Conservation (phyloP, 805 yeast species). For the Yamadazyma kitorensis region DNA sequence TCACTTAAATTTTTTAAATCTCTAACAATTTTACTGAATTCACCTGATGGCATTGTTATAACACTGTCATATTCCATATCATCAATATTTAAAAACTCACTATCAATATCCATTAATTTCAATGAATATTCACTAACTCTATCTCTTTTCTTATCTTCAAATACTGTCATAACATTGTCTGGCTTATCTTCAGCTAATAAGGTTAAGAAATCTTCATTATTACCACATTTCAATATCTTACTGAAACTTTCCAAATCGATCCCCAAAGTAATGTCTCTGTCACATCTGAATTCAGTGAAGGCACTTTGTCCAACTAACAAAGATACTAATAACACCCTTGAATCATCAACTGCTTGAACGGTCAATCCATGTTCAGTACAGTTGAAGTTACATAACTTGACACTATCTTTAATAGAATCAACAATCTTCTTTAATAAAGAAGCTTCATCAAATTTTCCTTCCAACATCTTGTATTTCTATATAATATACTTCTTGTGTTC, state of each 20-base stretch:
- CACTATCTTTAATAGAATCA: constrained; percentile 93
- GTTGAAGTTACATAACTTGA: constrained; percentile 92
- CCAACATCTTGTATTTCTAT: constrained; percentile 82
- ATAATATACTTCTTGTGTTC: neutral
- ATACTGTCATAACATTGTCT: constrained; percentile 72
- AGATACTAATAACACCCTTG: constrained; percentile 90
- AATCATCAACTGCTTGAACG: constrained; percentile 96
- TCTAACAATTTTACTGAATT: constrained; percentile 84
- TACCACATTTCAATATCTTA: constrained; percentile 88
- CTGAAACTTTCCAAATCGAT: constrained; percentile 83
- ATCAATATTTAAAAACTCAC: constrained; percentile 89
- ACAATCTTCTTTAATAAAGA: constrained; percentile 85
- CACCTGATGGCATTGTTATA: constrained; percentile 81
- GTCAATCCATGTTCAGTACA: constrained; percentile 94
- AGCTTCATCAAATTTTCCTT: constrained; percentile 95
- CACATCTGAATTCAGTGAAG: constrained; percentile 91
- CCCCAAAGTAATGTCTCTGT: constrained; percentile 88
- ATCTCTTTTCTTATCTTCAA: constrained; percentile 89
- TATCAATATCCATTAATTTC: constrained; percentile 94
- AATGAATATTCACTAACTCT: constrained; percentile 88
- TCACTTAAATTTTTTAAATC: constrained; percentile 87
- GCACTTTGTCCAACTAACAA: constrained; percentile 84
- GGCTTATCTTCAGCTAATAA: constrained; percentile 87
- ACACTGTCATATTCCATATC: constrained; percentile 89
- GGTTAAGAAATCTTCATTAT: constrained; percentile 83